These are phyloP conservation scores for Inga leiocalycina DNA, from an alignment of 306 rosid species.

Conservation along the genomic window DNA sequence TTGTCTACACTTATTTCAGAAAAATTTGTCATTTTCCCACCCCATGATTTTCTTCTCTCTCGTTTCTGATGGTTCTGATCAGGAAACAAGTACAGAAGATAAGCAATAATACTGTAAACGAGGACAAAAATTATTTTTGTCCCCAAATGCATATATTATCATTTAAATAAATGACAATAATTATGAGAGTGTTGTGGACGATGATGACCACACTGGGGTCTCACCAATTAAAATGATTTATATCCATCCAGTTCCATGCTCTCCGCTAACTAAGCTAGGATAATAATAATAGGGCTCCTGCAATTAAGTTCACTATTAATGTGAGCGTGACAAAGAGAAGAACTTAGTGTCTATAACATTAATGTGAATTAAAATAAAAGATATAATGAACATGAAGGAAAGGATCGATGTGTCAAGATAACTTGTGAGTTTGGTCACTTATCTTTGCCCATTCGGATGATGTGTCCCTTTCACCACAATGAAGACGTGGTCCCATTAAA, in stretches of 20 bases:
- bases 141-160: conserved; percentile 33
- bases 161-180: conserved; percentile 51
- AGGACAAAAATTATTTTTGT: conserved; percentile 63
- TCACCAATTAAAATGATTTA: background rate
- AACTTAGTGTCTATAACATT: conserved; percentile 27
- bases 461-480: conserved; percentile 44
- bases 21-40: background rate
- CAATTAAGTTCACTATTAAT: background rate
- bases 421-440: conserved; percentile 53
- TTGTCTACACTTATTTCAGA: conserved; percentile 34
- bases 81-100: conserved; percentile 26
- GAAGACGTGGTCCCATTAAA: conserved; percentile 44
- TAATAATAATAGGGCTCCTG: conserved; percentile 40
- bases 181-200: conserved; percentile 37
- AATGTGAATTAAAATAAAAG: conserved; percentile 22
- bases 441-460: conserved; percentile 36
- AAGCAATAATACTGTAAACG: conserved; percentile 48
- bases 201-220: conserved; percentile 51
- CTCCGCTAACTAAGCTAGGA: background rate
- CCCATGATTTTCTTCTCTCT: conserved; percentile 13
- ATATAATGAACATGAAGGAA: conserved; percentile 22
- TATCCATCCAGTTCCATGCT: background rate
- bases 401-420: conserved; percentile 29
- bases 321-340: conserved; percentile 31
- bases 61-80: conserved; percentile 33